These are phyloP conservation scores for Lentinula sp. DNA, from an alignment of 768 basidiomycete species.

Conservation along the genomic window DNA sequence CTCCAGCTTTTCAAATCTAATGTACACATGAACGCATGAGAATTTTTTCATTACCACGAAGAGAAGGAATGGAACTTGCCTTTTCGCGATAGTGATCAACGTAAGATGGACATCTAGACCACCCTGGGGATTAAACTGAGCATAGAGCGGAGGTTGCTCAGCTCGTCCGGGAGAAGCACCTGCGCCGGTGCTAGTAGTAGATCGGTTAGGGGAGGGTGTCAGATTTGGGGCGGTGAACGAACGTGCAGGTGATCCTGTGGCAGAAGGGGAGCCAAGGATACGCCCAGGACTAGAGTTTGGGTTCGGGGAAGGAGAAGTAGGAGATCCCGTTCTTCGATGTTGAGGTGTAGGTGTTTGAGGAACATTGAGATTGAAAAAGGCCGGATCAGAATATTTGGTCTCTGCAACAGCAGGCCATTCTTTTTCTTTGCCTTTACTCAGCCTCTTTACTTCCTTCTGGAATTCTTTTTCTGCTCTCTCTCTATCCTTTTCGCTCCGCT, in stretches of 20 bases:
- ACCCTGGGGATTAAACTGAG: constrained; percentile 67
- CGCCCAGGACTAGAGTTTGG: background rate
- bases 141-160: constrained; percentile 68
- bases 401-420: constrained; percentile 54
- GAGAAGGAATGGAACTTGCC: constrained; percentile 16
- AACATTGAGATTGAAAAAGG: constrained; percentile 47
- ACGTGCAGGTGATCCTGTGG: constrained; percentile 1
- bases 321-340: constrained; percentile 43
- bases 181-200: constrained; percentile 20
- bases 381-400: constrained; percentile 51
- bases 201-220: background rate
- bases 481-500: constrained; percentile 56
- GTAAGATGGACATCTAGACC: constrained; percentile 72
- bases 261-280: background rate
- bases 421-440: constrained; percentile 35
- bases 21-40: background rate
- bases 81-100: constrained; percentile 64
- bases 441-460: constrained; percentile 25
- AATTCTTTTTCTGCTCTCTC: constrained; percentile 13
- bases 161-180: constrained; percentile 24
- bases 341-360: constrained; percentile 41
- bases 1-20: constrained; percentile 75
- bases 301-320: constrained; percentile 58
- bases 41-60: no score
- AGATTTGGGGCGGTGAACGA: constrained; percentile 3